Evolutionary conservation across 2,329 filamentous ascomycete genomes (phyloP), one percentile per base, ranked within the genome.

Genomic region (Leptoxyphium fumago): DNA sequence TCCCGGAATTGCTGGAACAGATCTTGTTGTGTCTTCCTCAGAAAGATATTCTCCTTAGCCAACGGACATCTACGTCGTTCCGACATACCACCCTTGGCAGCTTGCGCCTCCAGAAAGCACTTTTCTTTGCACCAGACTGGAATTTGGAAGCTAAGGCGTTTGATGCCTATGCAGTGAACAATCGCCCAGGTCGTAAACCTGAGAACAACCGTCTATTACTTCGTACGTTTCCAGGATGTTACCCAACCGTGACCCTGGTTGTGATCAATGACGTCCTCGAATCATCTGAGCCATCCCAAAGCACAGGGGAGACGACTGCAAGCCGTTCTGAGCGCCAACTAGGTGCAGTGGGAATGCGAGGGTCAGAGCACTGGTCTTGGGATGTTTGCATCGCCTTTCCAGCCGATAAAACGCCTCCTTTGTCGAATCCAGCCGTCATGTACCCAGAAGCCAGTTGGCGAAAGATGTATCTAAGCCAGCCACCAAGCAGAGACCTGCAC

Each of bases 1-100:
- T 61, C 5, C 60, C 62, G 21, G 63, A 66, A 48, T 58, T 66
- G 45, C 57, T 65, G 43, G 62, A 64, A 50, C 41, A 55, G 34
- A 56, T 65, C 48, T 59, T 66, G 21, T 43, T 50, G 8, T 45
- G 61, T 14, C 57, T 66, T 2, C 47, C 47, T 28, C 50, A 46
- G 5, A 52, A 53, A 46, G 54, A 61, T 36, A 50, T 64, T 10
- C 55, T 64, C 21, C 52, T 62, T 17, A 48, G 46, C 7, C 61
- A 64, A 47, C 52, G 61, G 11, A 53, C 57, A 28, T 53, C 50
- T 34, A 51, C 42, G 18, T 45, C 44, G 40, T 63, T 61, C 50
- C 52, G 50, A 29, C 39, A 48, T 34, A 54, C 55, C 2, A 54
- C 58, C 39, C 44, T 46, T 42, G 46, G 52, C 42, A 59, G 55